Base-by-base conservation (phyloP, 441 rosid species). In the Euphorbia celastroides region DNA sequence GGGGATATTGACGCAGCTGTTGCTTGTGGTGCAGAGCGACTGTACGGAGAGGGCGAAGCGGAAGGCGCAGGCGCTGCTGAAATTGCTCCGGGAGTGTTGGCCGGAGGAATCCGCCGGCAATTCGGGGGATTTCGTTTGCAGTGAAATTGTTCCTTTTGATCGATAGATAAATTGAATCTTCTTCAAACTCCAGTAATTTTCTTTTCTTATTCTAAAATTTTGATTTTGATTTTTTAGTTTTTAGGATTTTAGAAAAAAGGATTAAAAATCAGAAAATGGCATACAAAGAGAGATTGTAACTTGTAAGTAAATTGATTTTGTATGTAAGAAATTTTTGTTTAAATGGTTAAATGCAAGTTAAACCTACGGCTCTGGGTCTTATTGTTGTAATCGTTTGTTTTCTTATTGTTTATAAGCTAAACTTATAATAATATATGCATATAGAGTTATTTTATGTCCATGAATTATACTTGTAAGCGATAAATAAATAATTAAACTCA, bases 31-130 rank as follows among this genome's bases (percentile, higher is more conserved):
- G 74, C 97, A 93, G 77, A 91, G 96, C 64, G 95, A 89, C 31
- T 91, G 96, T 70, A 93, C 97, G 81, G 96, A 84, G 23, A 80
- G 95, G 22, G 97, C 96, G 5, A 93, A 93, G 83, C 77, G 90
- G 78, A 93, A 93, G 73, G 97, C 95, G 0, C 95, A 91, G 84
- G 69, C 80, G 83, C 59, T 93, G 66, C 66, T 93, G 70, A 93
- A 93, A 77, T 73, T 89, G 80, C 80, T 91, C 2, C 77, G 95
- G 70, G 87, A 86, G 62, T 83, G 86, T n/a, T 93, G 96, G 98
- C 95, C 92, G 11, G 85, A 79, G 27, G 84, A 90, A 56, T 79
- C 96, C 2, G 65, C 70, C 28, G 89, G 81, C 31, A 81, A 77
- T 80, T 93, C 95, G 30, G 82, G 87, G 70, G 90, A 85, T 59